Evolutionary conservation across 2,329 filamentous ascomycete species (phyloP), one percentile per base, ranked within the genome.

Genomic region (Colletotrichum tropicale): DNA sequence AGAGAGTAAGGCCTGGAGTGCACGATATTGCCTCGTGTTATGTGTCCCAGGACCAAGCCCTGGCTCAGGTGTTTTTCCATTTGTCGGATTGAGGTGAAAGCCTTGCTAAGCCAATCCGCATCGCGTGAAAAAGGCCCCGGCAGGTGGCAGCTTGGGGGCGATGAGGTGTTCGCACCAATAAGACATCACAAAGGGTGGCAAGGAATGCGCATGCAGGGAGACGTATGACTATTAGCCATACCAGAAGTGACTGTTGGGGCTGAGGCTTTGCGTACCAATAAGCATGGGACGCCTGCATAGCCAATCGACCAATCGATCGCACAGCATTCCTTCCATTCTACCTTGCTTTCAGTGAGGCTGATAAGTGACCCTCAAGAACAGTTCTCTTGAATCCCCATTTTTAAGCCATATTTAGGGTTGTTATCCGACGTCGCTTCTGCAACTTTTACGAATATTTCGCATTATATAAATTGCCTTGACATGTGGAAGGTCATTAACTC

Each of bases 21-120:
- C 6, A 13, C 4, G 3, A 10, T 13, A 21, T 21, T 2, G 9
- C 38, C n/a, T 0, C 0, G 3, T 52, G 2, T 5, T 3, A 8
- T 52, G n/a, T 21, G 10, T 52, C 10, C 6, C 9, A 52, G 2
- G n/a, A 8, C 43, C 10, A 13, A 13, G 12, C 12, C 43, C n/a
- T 13, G 10, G 43, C n/a, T 52, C 0, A 13, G 43, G 43, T 0
- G 2, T 52, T 52, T 24, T 52, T 52, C 43, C n/a, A 8, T 24
- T 21, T 52, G n/a, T 52, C 43, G 0, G 2, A 21, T 52, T 7
- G 43, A 13, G 6, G n/a, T 52, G 43, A 52, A 52, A 24, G 43
- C 43, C 43, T 52, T 52, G 43, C 43, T 21, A 52, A 21, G 43
- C 43, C 43, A 21, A 52, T 24, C 8, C 7, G n/a, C 43, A 52